Evolutionary conservation across 495 filamentous ascomycete species (phyloP), one percentile per base, ranked within the genome.

Genomic region (Trichoderma parareesei): DNA sequence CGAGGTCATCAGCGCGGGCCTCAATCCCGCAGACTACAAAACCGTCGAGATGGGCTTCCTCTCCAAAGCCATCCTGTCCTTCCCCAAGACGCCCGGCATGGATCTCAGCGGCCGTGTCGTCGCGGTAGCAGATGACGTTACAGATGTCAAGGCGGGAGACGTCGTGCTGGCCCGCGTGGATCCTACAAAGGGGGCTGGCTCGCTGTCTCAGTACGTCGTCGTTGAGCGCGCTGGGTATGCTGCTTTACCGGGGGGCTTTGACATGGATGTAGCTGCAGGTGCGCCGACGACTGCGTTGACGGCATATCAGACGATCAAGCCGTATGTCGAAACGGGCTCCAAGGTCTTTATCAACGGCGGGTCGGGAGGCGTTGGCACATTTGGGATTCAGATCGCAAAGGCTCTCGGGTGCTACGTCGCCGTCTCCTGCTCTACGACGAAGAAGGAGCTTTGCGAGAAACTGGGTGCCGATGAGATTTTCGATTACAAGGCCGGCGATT

Each of bases 1-100:
- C 43, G 73, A 81, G 62, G 82, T 89, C 3, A 67, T 81, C 55
- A 71, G 77, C 60, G 72, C 75, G 16, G 73, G 82, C 2, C 73
- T 88, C 37, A 90, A 90, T 72, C 87, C 87, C 3, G 81, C 81
- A 13, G 87, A 90, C 78, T 85, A 83, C 80, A 89, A 89, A 71
- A 65, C 82, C 40, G 77, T 82, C 11, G 83, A 87, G 64, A 67
- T 84, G 63, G 73, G 74, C 0, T 35, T 77, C 14, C 16, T 81
- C 4, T 60, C 79, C 2, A 42, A 79, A 0, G 68, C 82, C 65
- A 69, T 72, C n/a, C 38, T 55, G 0, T 33, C 43, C 1, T 38
- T 59, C 20, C 78, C 80, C 0, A 79, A 80, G 0, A 80, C 80
- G 16, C 86, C 82, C 0, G 81, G 84, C 0, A 74, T 86, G 71